Percentiles rank a stretch among this genome's conserved stretches.
Evolutionary conservation across 441 rosid species (phyloP).

Genomic region (Theobroma grandiflorum): DNA sequence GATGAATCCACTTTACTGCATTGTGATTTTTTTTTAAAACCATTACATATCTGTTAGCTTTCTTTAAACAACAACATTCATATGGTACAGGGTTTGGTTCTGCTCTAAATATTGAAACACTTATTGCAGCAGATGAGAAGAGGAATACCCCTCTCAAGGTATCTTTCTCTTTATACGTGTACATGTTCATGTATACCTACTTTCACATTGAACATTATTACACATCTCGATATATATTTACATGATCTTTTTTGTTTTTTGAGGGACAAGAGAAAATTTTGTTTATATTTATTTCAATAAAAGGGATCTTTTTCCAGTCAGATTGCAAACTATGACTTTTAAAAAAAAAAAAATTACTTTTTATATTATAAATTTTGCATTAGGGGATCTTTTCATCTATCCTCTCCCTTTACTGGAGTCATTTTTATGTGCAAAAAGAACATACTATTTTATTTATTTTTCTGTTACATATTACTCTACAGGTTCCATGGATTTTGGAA

Average conservation of each 20-base stretch:
- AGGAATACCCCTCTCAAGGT: slow-evolving; percentile 92
- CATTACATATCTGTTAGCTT: neutral
- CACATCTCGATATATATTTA: neutral
- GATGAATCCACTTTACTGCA: neutral
- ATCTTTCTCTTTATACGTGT: neutral
- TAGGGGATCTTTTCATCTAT: neutral
- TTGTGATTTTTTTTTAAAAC: neutral
- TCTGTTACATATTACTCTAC: neutral
- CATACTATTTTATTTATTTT: neutral
- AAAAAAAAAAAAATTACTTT: neutral
- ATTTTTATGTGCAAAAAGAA: neutral
- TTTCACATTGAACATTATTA: neutral
- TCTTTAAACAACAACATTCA: neutral
- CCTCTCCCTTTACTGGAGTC: neutral
- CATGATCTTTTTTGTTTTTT: neutral
- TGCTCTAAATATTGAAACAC: slow-evolving; percentile 93
- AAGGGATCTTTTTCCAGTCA: neutral
- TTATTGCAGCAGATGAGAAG: slow-evolving; percentile 97
- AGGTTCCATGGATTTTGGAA: neutral
- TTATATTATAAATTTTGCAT: neutral
- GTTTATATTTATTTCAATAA: neutral
- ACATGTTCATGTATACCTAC: neutral
- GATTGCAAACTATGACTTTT: neutral
- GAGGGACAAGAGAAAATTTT: neutral
- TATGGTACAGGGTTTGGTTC: slow-evolving; percentile 85